A percentile compares a stretch with the other conserved stretches of the same genome.
Evolutionary conservation across 371 early-diverging fungal genomes (phyloP).

Genomic region (Lichtheimia corymbifera): DNA sequence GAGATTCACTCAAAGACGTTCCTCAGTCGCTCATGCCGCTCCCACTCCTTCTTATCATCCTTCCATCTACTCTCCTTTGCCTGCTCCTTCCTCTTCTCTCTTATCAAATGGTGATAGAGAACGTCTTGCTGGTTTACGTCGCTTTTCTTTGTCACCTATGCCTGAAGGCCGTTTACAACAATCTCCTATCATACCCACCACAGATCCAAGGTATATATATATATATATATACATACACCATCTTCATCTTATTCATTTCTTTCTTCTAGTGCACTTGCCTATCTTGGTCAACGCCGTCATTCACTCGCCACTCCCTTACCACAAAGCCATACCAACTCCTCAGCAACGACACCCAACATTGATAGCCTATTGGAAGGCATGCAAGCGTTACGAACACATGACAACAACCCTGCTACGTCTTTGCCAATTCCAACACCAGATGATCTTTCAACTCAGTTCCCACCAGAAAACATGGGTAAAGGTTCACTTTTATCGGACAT

Average conservation of each 20-base stretch:
- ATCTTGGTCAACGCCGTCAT: conserved; percentile 33
- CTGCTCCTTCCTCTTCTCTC: conserved; percentile 10
- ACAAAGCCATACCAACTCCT: background rate
- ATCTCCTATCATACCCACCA: conserved; percentile 1
- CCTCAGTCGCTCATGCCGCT: conserved; percentile 12
- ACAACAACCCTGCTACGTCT: conserved; percentile 4
- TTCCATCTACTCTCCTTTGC: conserved; percentile 11
- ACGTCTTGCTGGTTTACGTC: conserved; percentile 23
- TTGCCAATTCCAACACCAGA: conserved; percentile 1
- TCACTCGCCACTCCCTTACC: conserved; percentile 33
- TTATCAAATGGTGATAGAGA: conserved; percentile 28
- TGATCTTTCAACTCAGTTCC: conserved; percentile 11
- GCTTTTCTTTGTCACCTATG: conserved; percentile 35
- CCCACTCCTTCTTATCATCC: conserved; percentile 5
- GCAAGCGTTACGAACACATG: background rate
- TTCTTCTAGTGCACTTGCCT: conserved; percentile 8
- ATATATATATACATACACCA: background rate
- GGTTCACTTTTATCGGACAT: conserved; percentile 53
- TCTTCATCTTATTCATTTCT: background rate
- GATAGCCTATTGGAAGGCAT: conserved; percentile 8
- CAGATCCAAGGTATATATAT: conserved; percentile 11
- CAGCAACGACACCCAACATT: conserved; percentile 2
- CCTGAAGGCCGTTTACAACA: conserved; percentile 10
- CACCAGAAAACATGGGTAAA: conserved; percentile 51
- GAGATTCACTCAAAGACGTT: conserved; percentile 13